A percentile compares a stretch with the other conserved stretches of the same genome.
These are phyloP conservation scores for Exophiala viscosa DNA, from an alignment of 2,329 filamentous ascomycete genomes.

Conservation along the genomic window DNA sequence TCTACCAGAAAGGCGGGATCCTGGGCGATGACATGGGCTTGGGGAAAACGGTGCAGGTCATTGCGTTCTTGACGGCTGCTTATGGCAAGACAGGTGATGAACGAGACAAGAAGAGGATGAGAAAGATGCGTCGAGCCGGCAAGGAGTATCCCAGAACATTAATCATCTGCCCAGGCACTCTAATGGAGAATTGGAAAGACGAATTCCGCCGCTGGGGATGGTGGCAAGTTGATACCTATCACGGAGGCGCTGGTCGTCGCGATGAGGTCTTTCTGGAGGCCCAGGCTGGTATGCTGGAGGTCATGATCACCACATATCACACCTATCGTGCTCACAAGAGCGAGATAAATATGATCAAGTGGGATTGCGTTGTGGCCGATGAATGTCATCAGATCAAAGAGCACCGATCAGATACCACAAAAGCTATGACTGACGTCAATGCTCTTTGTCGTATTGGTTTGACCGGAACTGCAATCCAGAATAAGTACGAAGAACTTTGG, in stretches of 20 bases:
- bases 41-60: conserved; percentile 95
- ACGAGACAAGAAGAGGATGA: conserved; percentile 79
- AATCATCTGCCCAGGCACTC: conserved; percentile 80
- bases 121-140: conserved; percentile 67
- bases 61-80: conserved; percentile 81
- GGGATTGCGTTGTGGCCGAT: conserved; percentile 93
- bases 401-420: conserved; percentile 68
- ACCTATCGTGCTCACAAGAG: conserved; percentile 77
- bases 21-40: conserved; percentile 97
- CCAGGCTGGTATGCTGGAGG: conserved; percentile 71
- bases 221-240: conserved; percentile 84
- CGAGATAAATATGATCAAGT: conserved; percentile 75
- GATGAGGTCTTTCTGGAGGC: conserved; percentile 70
- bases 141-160: conserved; percentile 79
- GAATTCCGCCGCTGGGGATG: conserved; percentile 90
- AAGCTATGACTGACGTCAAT: conserved; percentile 86
- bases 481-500: conserved; percentile 97
- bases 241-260: conserved; percentile 61
- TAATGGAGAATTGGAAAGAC: conserved; percentile 87
- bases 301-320: conserved; percentile 90
- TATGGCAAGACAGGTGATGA: conserved; percentile 94
- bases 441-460: conserved; percentile 87
- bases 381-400: conserved; percentile 92
- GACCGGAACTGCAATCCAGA: conserved; percentile 94
- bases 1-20: conserved; percentile 86